Evolutionary conservation across 2,329 filamentous ascomycete species (phyloP).

Genomic region (Paracoccidioides lutzii): DNA sequence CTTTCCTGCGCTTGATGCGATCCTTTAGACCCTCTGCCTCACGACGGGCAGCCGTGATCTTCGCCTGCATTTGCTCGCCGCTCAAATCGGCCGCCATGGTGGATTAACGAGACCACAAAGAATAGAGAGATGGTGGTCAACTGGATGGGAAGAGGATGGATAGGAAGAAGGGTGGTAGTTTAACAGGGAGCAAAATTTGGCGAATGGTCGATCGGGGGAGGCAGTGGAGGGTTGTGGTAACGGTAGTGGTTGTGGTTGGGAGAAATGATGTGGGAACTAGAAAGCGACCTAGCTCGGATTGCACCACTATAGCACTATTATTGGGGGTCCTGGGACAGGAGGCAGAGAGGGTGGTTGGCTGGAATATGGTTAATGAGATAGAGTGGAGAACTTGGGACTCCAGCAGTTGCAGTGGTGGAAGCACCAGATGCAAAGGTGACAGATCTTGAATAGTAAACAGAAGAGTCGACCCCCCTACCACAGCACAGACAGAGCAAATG

Average conservation of each 20-base stretch:
- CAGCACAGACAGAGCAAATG: too few species aligned
- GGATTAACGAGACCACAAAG: constrained; percentile 17
- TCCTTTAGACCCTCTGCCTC: constrained; percentile 97
- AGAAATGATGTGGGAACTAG: constrained; percentile 5
- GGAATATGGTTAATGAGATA: not conserved
- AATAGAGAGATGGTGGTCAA: constrained; percentile 16
- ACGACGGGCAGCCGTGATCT: constrained; percentile 81
- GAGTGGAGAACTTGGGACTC: not conserved
- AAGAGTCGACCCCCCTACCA: too few species aligned
- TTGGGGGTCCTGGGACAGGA: not conserved
- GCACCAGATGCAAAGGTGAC: too few species aligned
- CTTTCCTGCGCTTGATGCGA: constrained; percentile 99
- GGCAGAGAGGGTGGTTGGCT: not conserved
- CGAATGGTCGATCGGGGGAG: constrained; percentile 1
- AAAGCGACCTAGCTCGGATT: constrained; percentile 6
- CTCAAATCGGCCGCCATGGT: constrained; percentile 37
- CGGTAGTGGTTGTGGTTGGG: not conserved
- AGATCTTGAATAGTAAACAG: too few species aligned
- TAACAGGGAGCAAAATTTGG: constrained; percentile 6
- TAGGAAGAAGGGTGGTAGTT: constrained; percentile 6
- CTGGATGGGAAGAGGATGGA: constrained; percentile 10
- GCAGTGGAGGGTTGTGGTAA: not conserved
- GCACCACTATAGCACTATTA: not conserved
- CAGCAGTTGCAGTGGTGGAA: not conserved
- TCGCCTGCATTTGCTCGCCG: constrained; percentile 66